These are phyloP conservation scores for sunflower (Helianthus annuus) DNA, from an alignment of 129 eudicot genomes.

Conservation along the genomic window DNA sequence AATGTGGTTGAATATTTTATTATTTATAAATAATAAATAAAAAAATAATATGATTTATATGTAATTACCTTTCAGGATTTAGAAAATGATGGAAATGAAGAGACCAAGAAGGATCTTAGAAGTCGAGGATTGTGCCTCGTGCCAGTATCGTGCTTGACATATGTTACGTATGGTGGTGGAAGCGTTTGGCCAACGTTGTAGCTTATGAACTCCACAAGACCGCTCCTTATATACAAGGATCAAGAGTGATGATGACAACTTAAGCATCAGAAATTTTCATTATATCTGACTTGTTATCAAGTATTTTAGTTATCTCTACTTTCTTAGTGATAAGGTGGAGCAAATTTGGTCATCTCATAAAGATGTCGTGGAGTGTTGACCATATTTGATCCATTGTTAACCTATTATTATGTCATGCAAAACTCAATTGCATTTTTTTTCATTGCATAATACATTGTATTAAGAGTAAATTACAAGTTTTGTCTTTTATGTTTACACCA, in stretches of 20 bases:
- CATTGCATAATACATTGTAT: background rate
- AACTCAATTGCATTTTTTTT: background rate
- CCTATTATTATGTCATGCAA: background rate
- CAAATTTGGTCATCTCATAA: constrained; percentile 55
- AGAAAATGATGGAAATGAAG: constrained; percentile 46
- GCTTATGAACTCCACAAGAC: constrained; percentile 26
- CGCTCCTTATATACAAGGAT: constrained; percentile 8
- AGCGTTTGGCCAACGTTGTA: constrained; percentile 62
- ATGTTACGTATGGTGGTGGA: constrained; percentile 71
- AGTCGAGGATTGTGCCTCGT: constrained; percentile 91
- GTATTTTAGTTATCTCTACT: constrained; percentile 9
- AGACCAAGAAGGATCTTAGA: constrained; percentile 48
- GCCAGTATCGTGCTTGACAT: constrained; percentile 76
- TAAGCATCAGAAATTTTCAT: constrained; percentile 6
- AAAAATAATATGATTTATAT: background rate
- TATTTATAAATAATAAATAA: background rate
- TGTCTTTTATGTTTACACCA: no score
- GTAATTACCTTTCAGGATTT: constrained; percentile 32
- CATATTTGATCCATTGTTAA: constrained; percentile 63
- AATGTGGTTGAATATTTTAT: background rate
- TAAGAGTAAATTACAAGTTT: no score
- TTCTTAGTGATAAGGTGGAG: constrained; percentile 42
- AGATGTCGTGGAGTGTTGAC: constrained; percentile 38
- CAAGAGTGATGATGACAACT: constrained; percentile 9
- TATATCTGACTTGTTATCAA: constrained; percentile 14